These are phyloP conservation scores for Castanea mollissima DNA, from an alignment of 306 rosid genomes.

Conservation along the genomic window DNA sequence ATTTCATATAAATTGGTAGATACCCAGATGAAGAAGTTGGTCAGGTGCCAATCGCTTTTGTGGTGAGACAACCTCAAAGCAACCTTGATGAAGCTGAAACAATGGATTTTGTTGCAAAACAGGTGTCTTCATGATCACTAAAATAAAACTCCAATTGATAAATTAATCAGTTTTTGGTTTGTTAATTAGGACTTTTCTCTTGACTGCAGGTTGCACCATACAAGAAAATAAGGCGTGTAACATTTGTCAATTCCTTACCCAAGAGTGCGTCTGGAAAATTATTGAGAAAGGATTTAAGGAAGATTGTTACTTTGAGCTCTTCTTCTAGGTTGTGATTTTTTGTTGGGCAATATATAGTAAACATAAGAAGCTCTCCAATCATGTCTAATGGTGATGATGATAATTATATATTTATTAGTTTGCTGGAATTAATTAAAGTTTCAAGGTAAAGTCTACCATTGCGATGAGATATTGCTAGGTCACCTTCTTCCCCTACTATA, in stretches of 20 bases:
- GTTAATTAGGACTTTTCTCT: too few species aligned
- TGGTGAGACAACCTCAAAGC: conserved; percentile 16
- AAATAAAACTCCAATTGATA: too few species aligned
- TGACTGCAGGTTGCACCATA: conserved; percentile 20
- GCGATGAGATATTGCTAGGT: too few species aligned
- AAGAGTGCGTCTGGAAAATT: conserved; percentile 24
- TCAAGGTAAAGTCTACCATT: too few species aligned
- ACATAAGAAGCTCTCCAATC: too few species aligned
- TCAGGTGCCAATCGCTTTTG: conserved; percentile 20
- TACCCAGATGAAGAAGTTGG: conserved; percentile 28
- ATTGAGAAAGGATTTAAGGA: conserved; percentile 18
- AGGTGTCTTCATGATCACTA: conserved; percentile 4
- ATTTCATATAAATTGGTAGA: background rate
- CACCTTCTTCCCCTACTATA: too few species aligned
- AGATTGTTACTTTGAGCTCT: background rate
- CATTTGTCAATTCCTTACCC: conserved; percentile 26
- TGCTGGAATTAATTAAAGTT: background rate
- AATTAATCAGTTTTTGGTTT: too few species aligned
- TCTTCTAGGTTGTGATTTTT: too few species aligned
- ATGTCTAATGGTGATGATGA: too few species aligned
- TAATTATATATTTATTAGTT: background rate
- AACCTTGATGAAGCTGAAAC: background rate
- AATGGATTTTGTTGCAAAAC: conserved; percentile 14
- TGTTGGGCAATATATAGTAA: too few species aligned
- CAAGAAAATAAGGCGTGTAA: conserved; percentile 24